Conservation (phyloP, 1,284 basidiomycete species). For the Sporisorium iseilematis-ciliati region DNA sequence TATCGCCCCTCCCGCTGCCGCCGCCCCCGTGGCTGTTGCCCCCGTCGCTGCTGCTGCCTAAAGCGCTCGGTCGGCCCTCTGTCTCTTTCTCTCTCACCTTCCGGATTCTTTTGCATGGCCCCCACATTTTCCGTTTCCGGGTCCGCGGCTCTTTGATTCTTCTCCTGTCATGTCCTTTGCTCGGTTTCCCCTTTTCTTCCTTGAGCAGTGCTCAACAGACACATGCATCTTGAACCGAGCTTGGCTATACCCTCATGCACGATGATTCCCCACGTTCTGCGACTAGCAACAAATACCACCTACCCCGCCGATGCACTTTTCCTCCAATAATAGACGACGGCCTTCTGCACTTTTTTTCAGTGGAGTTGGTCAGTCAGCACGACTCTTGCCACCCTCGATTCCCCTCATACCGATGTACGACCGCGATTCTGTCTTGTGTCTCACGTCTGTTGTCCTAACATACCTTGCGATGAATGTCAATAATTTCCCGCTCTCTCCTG, state of each 20-base stretch:
- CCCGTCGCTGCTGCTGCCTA: slow-evolving; percentile 52
- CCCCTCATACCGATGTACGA: neutral
- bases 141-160: slow-evolving; percentile 34
- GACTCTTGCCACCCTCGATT: neutral
- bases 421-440: neutral
- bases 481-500: neutral
- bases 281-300: slow-evolving; percentile 36
- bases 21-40: slow-evolving; percentile 36
- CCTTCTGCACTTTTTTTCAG: neutral
- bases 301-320: neutral
- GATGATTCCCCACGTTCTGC: slow-evolving; percentile 45
- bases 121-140: slow-evolving; percentile 21
- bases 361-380: neutral
- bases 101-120: slow-evolving; percentile 47
- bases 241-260: slow-evolving; percentile 54
- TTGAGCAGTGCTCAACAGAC: neutral
- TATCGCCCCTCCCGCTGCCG: slow-evolving; percentile 23
- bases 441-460: neutral
- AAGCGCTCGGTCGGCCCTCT: neutral
- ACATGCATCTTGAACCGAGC: slow-evolving; percentile 1
- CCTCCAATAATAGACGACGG: slow-evolving; percentile 27
- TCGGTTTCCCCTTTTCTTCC: neutral
- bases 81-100: neutral
- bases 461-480: slow-evolving; percentile 8
- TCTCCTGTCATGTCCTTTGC: slow-evolving; percentile 40